Percentiles rank a stretch among this genome's conserved stretches.
Conservation (phyloP, 306 rosid genomes). For the Gastrolobium bilobum region DNA sequence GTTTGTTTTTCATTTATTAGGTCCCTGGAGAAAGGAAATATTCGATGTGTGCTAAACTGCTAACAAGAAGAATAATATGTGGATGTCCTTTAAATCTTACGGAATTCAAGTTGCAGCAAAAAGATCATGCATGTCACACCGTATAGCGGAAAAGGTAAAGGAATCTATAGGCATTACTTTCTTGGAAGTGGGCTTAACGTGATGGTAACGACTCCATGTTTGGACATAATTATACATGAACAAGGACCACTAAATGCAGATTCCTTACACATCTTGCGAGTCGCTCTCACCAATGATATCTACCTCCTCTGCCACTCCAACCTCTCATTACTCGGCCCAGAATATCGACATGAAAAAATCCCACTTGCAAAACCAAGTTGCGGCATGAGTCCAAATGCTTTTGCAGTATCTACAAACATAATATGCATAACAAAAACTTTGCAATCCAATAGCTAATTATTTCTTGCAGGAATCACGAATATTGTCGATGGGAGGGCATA, state of each 20-base stretch:
- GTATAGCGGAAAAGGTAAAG: not conserved
- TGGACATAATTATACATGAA: not conserved
- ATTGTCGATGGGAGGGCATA: not conserved
- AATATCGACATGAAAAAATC: not conserved
- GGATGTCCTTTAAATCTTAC: not conserved
- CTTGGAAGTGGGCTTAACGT: slow-evolving; percentile 30
- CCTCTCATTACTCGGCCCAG: slow-evolving; percentile 7
- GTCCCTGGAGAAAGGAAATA: not conserved
- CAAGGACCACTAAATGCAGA: slow-evolving; percentile 19
- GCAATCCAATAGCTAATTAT: slow-evolving; percentile 33
- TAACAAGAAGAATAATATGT: not conserved
- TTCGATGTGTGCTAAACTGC: not conserved
- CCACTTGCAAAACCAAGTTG: slow-evolving; percentile 56
- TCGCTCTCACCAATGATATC: slow-evolving; percentile 8
- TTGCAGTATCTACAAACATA: slow-evolving; percentile 49
- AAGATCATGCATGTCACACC: not conserved
- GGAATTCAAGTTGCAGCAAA: not conserved
- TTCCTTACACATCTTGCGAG: slow-evolving; percentile 14
- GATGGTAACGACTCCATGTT: slow-evolving; percentile 6
- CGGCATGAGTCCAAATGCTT: slow-evolving; percentile 37
- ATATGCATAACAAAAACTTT: slow-evolving; percentile 42
- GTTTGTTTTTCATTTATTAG: not conserved
- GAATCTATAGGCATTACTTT: slow-evolving; percentile 28
- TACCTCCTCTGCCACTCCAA: slow-evolving; percentile 2
- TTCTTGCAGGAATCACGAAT: slow-evolving; percentile 34